Conservation (phyloP, 2,329 filamentous ascomycete species). For the Coniochaeta pulveracea region DNA sequence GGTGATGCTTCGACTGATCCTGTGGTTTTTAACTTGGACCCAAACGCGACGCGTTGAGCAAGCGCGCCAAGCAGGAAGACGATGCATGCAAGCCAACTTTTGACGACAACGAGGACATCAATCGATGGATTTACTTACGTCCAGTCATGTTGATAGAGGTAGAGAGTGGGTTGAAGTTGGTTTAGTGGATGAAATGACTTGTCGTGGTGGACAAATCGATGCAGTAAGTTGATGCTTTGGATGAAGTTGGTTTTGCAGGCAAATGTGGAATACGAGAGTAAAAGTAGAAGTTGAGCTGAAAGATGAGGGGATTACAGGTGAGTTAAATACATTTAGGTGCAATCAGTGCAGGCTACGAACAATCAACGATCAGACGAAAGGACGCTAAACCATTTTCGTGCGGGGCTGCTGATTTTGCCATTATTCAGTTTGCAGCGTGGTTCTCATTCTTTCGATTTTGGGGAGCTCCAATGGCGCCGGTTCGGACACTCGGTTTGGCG, state of each 20-base stretch:
- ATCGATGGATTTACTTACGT: constrained; percentile 43
- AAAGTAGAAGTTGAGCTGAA: constrained; percentile 4
- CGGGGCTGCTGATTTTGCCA: too few species aligned
- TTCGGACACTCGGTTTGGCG: too few species aligned
- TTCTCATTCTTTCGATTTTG: too few species aligned
- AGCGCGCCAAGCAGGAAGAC: constrained; percentile 5
- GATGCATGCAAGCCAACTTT: constrained; percentile 13
- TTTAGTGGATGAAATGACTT: constrained; percentile 17
- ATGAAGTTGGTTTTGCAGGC: constrained; percentile 8
- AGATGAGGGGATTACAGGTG: constrained; percentile 2
- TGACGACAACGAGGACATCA: constrained; percentile 10
- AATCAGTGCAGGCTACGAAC: too few species aligned
- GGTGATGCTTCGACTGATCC: constrained; percentile 6
- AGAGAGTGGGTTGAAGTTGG: constrained; percentile 20
- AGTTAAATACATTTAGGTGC: constrained; percentile 1
- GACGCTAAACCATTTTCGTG: too few species aligned
- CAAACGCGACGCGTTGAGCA: constrained; percentile 17
- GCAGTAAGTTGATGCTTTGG: constrained; percentile 9
- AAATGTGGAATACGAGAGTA: constrained; percentile 9
- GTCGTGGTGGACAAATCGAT: constrained; percentile 9
- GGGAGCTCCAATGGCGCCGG: too few species aligned
- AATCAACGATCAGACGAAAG: too few species aligned
- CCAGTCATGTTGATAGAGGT: constrained; percentile 53
- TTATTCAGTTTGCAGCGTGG: too few species aligned
- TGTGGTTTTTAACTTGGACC: constrained; percentile 4